Base-by-base conservation (phyloP, 495 filamentous ascomycete species). In the Penicillium parvum region DNA sequence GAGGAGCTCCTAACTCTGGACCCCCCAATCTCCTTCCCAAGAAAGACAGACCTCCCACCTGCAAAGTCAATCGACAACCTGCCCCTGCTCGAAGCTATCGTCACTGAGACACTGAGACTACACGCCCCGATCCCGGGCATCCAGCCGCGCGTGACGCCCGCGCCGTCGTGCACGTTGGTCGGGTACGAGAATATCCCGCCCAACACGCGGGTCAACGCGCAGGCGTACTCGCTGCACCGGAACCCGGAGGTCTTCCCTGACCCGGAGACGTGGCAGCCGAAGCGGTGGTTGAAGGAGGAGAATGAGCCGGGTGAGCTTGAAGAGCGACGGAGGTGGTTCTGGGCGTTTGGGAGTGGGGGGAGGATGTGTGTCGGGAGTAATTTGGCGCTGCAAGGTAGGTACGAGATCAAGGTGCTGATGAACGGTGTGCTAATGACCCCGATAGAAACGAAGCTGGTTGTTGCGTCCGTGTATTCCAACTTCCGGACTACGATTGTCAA, bases 281-380 rank as follows among this genome's bases (percentile, higher is more conserved):
- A 65, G 6, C 71, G 83, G 17, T 85, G 83, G 82, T 57, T 88
- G 3, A 66, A 75, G 39, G 40, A 55, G 7, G 36, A 55, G 37
- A 64, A 58, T 40, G 45, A 56, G 39, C 14, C 47, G 43, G 44
- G 53, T 46, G 53, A 74, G 9, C 61, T 71, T 33, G 71, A 68
- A 43, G 80, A 85, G 53, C 73, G 78, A 56, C 66, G 74, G 32
- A 66, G 84, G 20, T 84, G 81, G 72, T 90, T 90, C 59, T 94
- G 87, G 87, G 86, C 86, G 0, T 94, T 94, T 66, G 81, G 84
- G 3, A 87, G 82, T 39, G 88, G 88, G 1, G 85, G 86, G 0
- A 65, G 87, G 41, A 92, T 91, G 88, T 94, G 88, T 50, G 73
- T 92, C 7, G 88, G 88, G 4, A 86, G 79, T 30, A 84, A 91